Percentiles rank a stretch among this genome's conserved stretches.
These are phyloP conservation scores for Graphiopsis chlorocephala DNA, from an alignment of 2,329 filamentous ascomycete species.

Conservation along the genomic window DNA sequence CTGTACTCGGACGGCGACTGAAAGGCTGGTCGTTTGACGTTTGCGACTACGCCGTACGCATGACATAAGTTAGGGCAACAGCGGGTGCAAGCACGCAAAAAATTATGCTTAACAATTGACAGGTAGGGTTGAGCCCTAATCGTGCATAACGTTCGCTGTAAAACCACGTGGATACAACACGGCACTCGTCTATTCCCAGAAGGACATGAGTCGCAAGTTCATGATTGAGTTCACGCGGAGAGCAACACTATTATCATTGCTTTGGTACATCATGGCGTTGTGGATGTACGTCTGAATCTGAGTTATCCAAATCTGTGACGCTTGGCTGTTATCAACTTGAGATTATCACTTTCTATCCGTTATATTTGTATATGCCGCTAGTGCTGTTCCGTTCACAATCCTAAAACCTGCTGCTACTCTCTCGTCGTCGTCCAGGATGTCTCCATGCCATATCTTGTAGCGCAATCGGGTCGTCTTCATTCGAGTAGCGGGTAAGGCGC, in stretches of 20 bases:
- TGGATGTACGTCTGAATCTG: not conserved
- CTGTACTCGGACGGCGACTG: not conserved
- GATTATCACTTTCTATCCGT: not conserved
- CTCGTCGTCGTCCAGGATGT: not conserved
- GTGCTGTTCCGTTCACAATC: not conserved
- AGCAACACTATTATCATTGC: no score
- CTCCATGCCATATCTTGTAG: conserved; percentile 2
- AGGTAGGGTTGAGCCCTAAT: conserved; percentile 2
- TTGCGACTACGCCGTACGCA: not conserved
- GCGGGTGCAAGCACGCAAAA: not conserved
- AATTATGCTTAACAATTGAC: not conserved
- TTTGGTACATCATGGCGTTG: not conserved
- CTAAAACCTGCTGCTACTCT: not conserved
- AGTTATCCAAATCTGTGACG: not conserved
- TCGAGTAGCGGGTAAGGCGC: conserved; percentile 3
- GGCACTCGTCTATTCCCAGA: not conserved
- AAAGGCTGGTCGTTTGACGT: no score
- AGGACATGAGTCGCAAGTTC: not conserved
- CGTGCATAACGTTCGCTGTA: not conserved
- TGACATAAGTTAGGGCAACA: not conserved
- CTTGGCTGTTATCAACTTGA: no score
- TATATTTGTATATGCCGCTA: not conserved
- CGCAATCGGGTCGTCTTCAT: conserved; percentile 1
- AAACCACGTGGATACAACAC: not conserved
- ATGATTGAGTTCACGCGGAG: no score